Base-by-base conservation (phyloP, 192 early-diverging fungal species). In the Umbelopsis ramanniana region DNA sequence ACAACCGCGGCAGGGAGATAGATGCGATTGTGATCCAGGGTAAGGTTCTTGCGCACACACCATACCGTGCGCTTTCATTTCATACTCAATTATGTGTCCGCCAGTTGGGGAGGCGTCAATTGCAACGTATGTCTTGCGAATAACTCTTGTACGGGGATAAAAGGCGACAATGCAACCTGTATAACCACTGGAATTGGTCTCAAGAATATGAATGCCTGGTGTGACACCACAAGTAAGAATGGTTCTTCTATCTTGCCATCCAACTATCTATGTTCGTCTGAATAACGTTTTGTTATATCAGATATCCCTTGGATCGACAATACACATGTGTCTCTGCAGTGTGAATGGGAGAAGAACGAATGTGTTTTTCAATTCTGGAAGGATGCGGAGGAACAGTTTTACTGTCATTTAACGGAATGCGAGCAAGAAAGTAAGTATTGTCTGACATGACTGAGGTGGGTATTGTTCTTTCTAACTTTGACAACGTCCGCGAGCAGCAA, bases 61-160 rank as follows among this genome's bases (percentile, higher is more conserved):
- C 38, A 40, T 40, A 8, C 38, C 3, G 2, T 12, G 40, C 11
- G 38, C 38, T 47, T 43, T 17, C 22, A 40, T 23, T 43, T n/a
- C 40, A n/a, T 2, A n/a, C 15, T 66, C 19, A 40, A 21, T 23
- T 66, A 19, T 66, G 60, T 26, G 7, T 43, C 15, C 60, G 14
- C 4, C 37, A 79, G 77, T 14, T 97, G 95, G 95, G 88, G 85
- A 26, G 95, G 95, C 38, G 89, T 93, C 75, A 97, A 97, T 75
- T 97, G 95, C 82, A 97, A 97, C 78, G 86, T 79, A 10, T 79
- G 89, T 87, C 69, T 69, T 52, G 11, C 68, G 24, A 73, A 79
- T 63, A 33, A 24, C 46, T 72, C 74, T n/a, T 79, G 77, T 52
- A 33, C 52, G n/a, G 21, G 45, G 14, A 9, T 67, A 12, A 73